Conservation (phyloP, 768 basidiomycete species). For the Leccinum truebloodii region DNA sequence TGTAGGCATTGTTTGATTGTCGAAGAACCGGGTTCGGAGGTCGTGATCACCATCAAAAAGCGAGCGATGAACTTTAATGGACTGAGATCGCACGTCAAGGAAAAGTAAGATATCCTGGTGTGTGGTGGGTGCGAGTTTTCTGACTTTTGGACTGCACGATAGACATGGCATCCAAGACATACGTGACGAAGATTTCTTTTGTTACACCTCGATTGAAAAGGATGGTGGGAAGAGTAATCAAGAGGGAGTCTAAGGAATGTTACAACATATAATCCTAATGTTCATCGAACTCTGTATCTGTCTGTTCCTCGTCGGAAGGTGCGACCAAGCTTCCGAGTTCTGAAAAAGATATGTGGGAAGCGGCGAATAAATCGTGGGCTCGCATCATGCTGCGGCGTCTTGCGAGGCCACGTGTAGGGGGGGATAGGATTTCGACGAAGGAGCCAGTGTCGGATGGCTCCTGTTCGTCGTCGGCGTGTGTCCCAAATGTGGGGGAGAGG, state of each 20-base stretch:
- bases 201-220: constrained; percentile 6
- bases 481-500: not conserved
- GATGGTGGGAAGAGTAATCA: not conserved
- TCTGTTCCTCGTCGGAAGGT: not conserved
- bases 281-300: not conserved
- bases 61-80: constrained; percentile 53
- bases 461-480: not conserved
- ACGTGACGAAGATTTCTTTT: constrained; percentile 57
- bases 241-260: not conserved
- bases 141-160: not conserved
- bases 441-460: constrained; percentile 13
- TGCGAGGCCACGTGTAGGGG: constrained; percentile 10
- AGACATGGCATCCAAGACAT: constrained; percentile 53
- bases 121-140: not conserved
- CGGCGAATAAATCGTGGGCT: constrained; percentile 26
- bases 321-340: constrained; percentile 29
- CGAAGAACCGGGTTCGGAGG: not conserved
- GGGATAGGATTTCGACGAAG: constrained; percentile 23
- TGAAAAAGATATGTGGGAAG: constrained; percentile 28
- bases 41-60: constrained; percentile 1
- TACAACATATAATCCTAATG: not conserved
- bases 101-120: constrained; percentile 43
- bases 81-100: constrained; percentile 61
- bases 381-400: constrained; percentile 21
- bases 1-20: constrained; percentile 52